Evolutionary conservation across 192 early-diverging fungal species (phyloP).

Genomic region (Coemansia sp.): DNA sequence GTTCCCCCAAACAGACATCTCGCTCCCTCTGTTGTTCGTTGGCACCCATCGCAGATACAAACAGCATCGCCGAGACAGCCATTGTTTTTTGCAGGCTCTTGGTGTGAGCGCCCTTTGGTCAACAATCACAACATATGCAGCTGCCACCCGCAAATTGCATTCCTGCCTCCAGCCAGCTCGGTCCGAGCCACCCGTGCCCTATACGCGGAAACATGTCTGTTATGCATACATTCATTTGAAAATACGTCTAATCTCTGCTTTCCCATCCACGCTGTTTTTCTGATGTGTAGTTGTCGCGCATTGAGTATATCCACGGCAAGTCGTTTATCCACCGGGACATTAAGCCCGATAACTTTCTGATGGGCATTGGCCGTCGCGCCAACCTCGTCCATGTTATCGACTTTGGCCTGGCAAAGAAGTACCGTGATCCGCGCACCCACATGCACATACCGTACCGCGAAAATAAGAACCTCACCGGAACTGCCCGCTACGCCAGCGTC

Average conservation of each 20-base stretch:
- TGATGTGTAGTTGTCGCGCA: slow-evolving; percentile 60
- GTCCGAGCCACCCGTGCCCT: not conserved
- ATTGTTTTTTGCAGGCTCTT: slow-evolving; percentile 5
- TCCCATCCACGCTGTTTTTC: not conserved
- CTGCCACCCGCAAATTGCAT: not conserved
- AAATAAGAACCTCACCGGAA: slow-evolving; percentile 91
- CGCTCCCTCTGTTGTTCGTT: slow-evolving; percentile 1
- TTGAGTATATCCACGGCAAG: slow-evolving; percentile 81
- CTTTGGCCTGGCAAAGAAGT: slow-evolving; percentile 89
- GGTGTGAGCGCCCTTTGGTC: not conserved
- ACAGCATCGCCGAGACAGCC: not conserved
- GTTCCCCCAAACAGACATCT: not conserved
- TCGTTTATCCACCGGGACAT: slow-evolving; percentile 91
- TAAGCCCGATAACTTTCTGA: slow-evolving; percentile 90
- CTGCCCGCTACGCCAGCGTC: slow-evolving; percentile 88
- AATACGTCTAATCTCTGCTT: not conserved
- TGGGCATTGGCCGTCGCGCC: slow-evolving; percentile 81
- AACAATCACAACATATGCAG: not conserved
- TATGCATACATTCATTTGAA: slow-evolving; percentile 10
- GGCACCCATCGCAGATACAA: not conserved
- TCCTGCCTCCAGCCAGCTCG: not conserved
- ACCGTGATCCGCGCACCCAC: slow-evolving; percentile 78
- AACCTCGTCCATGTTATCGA: slow-evolving; percentile 88
- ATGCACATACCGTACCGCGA: slow-evolving; percentile 90
- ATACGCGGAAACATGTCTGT: slow-evolving; percentile 1